A percentile compares a stretch with the other conserved stretches of the same genome.
Evolutionary conservation across 2,329 filamentous ascomycete species (phyloP).

Genomic region (Talaromyces islandicus): DNA sequence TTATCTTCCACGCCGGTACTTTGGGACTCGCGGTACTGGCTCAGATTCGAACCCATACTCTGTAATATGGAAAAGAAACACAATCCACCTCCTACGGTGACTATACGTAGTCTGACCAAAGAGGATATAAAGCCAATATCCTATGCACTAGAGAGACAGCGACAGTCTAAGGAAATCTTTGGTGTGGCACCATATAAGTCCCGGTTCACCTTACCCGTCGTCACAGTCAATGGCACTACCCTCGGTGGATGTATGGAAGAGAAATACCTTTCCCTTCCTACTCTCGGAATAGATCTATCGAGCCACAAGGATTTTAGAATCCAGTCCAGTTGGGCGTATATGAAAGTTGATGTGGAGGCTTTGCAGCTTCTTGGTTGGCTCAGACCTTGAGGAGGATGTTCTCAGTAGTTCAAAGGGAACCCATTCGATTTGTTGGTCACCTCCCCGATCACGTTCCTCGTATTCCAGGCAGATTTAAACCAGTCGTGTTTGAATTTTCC

Average conservation of each 20-base stretch:
- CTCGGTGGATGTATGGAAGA: background rate
- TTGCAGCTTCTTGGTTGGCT: constrained; percentile 27
- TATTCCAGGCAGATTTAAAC: no score
- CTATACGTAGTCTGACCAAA: background rate
- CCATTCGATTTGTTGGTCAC: no score
- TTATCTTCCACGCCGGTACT: constrained; percentile 29
- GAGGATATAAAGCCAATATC: constrained; percentile 2
- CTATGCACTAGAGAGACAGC: background rate
- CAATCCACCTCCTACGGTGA: background rate
- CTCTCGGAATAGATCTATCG: constrained; percentile 14
- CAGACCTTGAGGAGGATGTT: background rate
- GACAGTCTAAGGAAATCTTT: background rate
- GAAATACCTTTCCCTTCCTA: constrained; percentile 23
- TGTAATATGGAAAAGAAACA: background rate
- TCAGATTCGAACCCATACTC: constrained; percentile 37
- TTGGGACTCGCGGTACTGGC: constrained; percentile 54
- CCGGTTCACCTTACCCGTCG: constrained; percentile 36
- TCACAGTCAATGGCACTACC: background rate
- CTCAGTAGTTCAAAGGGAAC: background rate
- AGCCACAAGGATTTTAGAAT: constrained; percentile 11
- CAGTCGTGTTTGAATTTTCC: no score
- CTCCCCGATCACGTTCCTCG: no score
- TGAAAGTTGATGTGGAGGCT: constrained; percentile 29
- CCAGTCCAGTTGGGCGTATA: constrained; percentile 36
- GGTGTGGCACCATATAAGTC: constrained; percentile 6